Base-by-base conservation (phyloP, 176 grass and related monocot species). In the Aegilops tauschii region DNA sequence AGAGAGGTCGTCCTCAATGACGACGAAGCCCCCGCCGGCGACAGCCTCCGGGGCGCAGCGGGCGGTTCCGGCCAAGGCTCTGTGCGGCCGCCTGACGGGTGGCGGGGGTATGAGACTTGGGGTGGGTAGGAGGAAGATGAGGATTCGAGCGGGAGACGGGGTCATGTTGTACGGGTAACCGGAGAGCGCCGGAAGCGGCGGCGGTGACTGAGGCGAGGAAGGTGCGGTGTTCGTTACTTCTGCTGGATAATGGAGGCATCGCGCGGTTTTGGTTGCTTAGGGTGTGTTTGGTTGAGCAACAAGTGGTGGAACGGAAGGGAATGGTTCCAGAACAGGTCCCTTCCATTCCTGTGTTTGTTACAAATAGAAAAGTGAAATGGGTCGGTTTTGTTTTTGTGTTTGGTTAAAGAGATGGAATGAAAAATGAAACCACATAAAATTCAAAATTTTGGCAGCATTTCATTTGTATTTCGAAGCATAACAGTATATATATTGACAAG, bases 1-100 rank as follows among this genome's bases (percentile, higher is more conserved):
- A 54, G 83, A 73, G 70, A 95, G 96, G 28, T 94, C 96, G 12
- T 98, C 93, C 63, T 98, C 90, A 11, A 98, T 90, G 14, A 95
- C 89, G 32, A 89, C 76, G 82, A 88, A 92, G 27, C 69, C 87
- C 17, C 35, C 35, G 50, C 28, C 20, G 66, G 75, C 76, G 14
- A 25, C 44, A 28, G 44, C 16, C 47, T 74, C 73, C 23, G 72
- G 21, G 12, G 64, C 50, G 86, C 90, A 94, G 45, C 76, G 80
- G 45, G 80, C 36, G 27, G 67, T 9, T 20, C 42, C 84, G 3
- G 32, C 45, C 72, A 63, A 82, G 64, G 56, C 18, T 17, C 29
- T 45, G 37, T 27, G 34, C 36, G 59, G 31, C 49, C 73, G 75
- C 68, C 31, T 62, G 78, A 31, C 4, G 21, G 32, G 31, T 76